These are phyloP conservation scores for Forsythia suspensa DNA, from an alignment of 257 asterid species.

Conservation along the genomic window DNA sequence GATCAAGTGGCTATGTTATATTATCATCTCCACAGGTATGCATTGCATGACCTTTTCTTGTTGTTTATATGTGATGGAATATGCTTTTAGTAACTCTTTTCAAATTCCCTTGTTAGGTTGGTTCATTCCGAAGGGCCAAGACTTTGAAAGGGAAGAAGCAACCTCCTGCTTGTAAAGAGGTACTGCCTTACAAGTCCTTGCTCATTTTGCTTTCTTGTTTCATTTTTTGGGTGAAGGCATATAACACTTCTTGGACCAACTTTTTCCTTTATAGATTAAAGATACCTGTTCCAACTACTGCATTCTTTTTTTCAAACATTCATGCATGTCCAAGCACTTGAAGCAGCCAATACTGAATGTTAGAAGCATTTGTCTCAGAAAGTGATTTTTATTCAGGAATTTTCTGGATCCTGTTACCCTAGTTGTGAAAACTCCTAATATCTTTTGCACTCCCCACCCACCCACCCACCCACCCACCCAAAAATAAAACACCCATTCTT, in stretches of 20 bases:
- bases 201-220: neutral
- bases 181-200: slow-evolving; percentile 23
- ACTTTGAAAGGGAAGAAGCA: slow-evolving; percentile 67
- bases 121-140: slow-evolving; percentile 66
- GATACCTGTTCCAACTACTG: neutral
- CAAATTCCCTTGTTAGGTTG: slow-evolving; percentile 53
- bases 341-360: neutral
- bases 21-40: slow-evolving; percentile 70
- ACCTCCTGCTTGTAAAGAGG: slow-evolving; percentile 76
- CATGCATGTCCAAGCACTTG: neutral
- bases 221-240: slow-evolving; percentile 8
- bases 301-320: neutral
- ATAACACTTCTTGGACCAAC: neutral
- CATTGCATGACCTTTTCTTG: slow-evolving; percentile 16
- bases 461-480: neutral
- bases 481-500: neutral
- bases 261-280: neutral
- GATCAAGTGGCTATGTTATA: slow-evolving; percentile 58
- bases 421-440: neutral
- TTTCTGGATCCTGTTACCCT: neutral
- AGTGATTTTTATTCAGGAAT: neutral
- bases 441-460: neutral
- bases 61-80: slow-evolving; percentile 6
- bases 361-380: neutral
- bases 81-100: slow-evolving; percentile 14